These are phyloP conservation scores for Usnea hakonensis DNA, from an alignment of 495 filamentous ascomycete species.

Conservation along the genomic window DNA sequence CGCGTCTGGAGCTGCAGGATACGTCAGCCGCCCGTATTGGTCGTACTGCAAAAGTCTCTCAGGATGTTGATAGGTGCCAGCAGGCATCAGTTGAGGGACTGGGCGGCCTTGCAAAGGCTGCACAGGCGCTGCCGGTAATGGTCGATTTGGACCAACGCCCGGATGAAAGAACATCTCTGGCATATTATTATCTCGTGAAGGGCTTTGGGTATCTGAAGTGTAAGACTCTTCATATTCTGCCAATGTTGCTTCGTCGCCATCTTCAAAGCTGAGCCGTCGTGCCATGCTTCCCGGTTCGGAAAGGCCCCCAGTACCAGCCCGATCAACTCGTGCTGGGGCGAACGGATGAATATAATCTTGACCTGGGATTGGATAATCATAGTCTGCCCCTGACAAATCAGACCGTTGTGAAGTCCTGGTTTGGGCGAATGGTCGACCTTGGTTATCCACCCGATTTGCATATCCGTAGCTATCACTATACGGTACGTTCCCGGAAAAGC, in stretches of 20 bases:
- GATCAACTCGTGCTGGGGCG: slow-evolving; percentile 61
- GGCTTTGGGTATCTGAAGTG: slow-evolving; percentile 46
- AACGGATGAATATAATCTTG: slow-evolving; percentile 51
- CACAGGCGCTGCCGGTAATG: slow-evolving; percentile 72
- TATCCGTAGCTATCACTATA: slow-evolving; percentile 50
- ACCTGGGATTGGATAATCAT: slow-evolving; percentile 24
- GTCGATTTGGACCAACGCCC: slow-evolving; percentile 54
- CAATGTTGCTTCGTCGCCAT: slow-evolving; percentile 69
- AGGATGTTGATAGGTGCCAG: slow-evolving; percentile 46
- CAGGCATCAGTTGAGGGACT: slow-evolving; percentile 46
- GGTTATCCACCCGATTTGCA: slow-evolving; percentile 5
- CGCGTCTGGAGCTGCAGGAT: slow-evolving; percentile 39
- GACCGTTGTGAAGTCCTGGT: slow-evolving; percentile 34
- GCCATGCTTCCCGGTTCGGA: slow-evolving; percentile 58
- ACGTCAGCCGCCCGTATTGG: slow-evolving; percentile 32
- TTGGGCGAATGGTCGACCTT: slow-evolving; percentile 14
- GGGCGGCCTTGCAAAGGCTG: slow-evolving; percentile 32
- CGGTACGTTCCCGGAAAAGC: slow-evolving; percentile 61
- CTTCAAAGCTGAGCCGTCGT: slow-evolving; percentile 80
- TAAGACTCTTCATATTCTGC: slow-evolving; percentile 44
- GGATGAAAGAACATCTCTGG: slow-evolving; percentile 94
- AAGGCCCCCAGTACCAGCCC: slow-evolving; percentile 76
- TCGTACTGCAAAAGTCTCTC: slow-evolving; percentile 39
- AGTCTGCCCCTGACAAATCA: slow-evolving; percentile 26
- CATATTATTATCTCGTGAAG: slow-evolving; percentile 58